Conservation (phyloP, 371 early-diverging fungal species). For the Rhizopus sp. region DNA sequence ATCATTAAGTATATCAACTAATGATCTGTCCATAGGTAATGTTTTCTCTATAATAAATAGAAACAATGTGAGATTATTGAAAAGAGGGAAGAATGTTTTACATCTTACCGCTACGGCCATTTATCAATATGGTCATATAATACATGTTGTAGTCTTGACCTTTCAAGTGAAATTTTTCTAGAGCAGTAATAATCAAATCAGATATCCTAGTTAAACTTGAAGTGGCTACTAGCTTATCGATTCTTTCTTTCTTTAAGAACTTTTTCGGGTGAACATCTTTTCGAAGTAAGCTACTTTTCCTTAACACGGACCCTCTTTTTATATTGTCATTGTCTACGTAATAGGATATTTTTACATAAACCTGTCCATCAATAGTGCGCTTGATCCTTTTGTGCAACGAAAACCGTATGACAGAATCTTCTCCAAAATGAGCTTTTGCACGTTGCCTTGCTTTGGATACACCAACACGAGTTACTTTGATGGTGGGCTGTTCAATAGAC, state of each 20-base stretch:
- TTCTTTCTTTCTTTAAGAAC: constrained; percentile 20
- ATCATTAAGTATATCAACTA: constrained; percentile 22
- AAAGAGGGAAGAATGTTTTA: background rate
- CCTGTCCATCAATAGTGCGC: constrained; percentile 39
- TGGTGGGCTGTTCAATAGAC: constrained; percentile 33
- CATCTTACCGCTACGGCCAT: constrained; percentile 14
- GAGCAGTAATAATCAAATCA: constrained; percentile 34
- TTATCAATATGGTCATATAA: constrained; percentile 19
- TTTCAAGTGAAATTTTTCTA: constrained; percentile 52
- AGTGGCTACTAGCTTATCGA: constrained; percentile 49
- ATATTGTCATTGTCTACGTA: constrained; percentile 27
- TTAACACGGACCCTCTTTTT: constrained; percentile 23
- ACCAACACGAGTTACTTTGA: constrained; percentile 38
- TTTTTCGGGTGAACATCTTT: constrained; percentile 10
- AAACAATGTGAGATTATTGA: background rate
- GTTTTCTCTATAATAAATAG: constrained; percentile 19
- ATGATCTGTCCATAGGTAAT: constrained; percentile 6
- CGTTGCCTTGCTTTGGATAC: constrained; percentile 37
- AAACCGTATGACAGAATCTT: constrained; percentile 50
- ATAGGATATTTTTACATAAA: constrained; percentile 48
- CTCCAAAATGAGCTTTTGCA: constrained; percentile 40
- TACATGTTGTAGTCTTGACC: constrained; percentile 16
- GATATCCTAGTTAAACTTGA: constrained; percentile 29
- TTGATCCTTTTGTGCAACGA: constrained; percentile 60
- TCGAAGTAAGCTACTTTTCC: constrained; percentile 24